These are phyloP conservation scores for Nepenthes alata DNA, from an alignment of 179 eudicot genomes.

Conservation along the genomic window DNA sequence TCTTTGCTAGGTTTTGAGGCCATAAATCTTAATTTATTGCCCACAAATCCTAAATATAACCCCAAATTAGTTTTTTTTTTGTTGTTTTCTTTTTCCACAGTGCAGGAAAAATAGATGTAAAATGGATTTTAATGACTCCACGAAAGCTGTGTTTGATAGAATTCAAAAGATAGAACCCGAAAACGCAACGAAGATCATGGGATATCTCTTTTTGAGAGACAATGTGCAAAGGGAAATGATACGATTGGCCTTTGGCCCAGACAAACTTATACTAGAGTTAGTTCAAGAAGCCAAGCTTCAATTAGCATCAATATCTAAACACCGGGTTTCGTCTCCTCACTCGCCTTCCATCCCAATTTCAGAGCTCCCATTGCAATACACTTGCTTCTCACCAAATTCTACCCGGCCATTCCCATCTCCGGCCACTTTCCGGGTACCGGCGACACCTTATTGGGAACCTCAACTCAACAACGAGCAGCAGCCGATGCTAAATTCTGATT, in stretches of 20 bases:
- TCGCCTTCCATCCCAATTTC: constrained; percentile 17
- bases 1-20: neutral
- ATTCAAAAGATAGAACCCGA: constrained; percentile 52
- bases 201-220: constrained; percentile 39
- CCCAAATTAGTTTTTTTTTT: neutral
- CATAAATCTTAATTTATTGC: neutral
- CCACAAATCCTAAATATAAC: neutral
- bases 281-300: constrained; percentile 32
- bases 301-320: constrained; percentile 16
- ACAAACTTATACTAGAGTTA: constrained; percentile 26
- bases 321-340: constrained; percentile 21
- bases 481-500: constrained; percentile 14
- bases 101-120: constrained; percentile 13
- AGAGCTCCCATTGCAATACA: constrained; percentile 26
- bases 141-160: constrained; percentile 28
- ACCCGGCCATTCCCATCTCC: constrained; percentile 24
- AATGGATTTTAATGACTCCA: constrained; percentile 61
- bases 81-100: neutral
- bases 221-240: constrained; percentile 42
- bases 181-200: constrained; percentile 41
- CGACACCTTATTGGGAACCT: constrained; percentile 27
- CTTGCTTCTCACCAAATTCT: constrained; percentile 26
- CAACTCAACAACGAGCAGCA: constrained; percentile 24
- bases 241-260: constrained; percentile 59
- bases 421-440: constrained; percentile 9